Base-by-base conservation (phyloP, 2,329 filamentous ascomycete species). In the Pseudogymnoascus sp. region DNA sequence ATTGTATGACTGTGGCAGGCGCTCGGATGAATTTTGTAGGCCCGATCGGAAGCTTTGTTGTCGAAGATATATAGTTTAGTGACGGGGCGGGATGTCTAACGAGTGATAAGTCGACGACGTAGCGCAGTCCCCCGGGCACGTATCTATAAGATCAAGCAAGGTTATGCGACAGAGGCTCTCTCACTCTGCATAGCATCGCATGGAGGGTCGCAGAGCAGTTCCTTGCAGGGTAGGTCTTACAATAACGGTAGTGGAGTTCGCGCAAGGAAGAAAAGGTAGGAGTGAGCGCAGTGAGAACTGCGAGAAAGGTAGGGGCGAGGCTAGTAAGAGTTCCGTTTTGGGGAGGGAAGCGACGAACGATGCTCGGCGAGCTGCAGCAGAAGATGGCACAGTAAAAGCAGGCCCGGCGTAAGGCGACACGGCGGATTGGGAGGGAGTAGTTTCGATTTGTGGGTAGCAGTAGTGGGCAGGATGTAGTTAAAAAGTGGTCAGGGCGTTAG, bases 121-220 rank as follows among this genome's bases (percentile, higher is more conserved):
- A 53, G 44, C 23, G 23, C 26, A 53, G 44, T 31, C 44, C 26
- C 23, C 17, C 44, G 19, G 44, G 44, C 15, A 31, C 44, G 44
- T 53, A 53, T 53, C 23, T 53, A 53, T 53, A 53, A 29, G 44
- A 53, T 53, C 44, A 53, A 29, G 44, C 44, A 53, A 53, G 44
- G 23, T 31, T 53, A 53, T 53, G 44, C 44, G 44, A 53, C 44
- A 10, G 44, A 53, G 44, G 44, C 44, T 53, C 44, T 53, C 44
- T 17, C 23, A 53, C 23, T 53, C 44, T 17, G 44, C 44, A 53
- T 53, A 31, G 44, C 44, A 53, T 53, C 15, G 44, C 44, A 53
- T 31, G 44, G 44, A 26, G 19, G 44, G 15, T 17, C 23, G 44
- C 23, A 31, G 44, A 53, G 44, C 44, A 31, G 44, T 53, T 31